phyloP scores from a whole-genome alignment of 192 early-diverging fungal genomes.

The Neocallimastix lanati region DNA sequence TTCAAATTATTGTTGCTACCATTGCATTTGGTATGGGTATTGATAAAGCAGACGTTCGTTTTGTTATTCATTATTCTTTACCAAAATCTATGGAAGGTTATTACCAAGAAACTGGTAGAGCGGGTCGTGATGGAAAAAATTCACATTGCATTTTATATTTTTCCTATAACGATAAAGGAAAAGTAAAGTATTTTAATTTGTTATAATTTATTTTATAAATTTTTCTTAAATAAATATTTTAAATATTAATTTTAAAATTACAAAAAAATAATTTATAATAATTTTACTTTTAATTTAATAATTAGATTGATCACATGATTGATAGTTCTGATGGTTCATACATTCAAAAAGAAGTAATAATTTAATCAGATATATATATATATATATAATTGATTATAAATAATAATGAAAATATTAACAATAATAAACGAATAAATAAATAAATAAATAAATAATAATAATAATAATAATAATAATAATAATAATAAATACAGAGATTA shows the following conservation, averaged over 20 bases:
- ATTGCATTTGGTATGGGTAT: slow-evolving; percentile 98
- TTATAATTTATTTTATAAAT: background rate
- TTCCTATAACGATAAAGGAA: slow-evolving; percentile 48
- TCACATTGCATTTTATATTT: slow-evolving; percentile 76
- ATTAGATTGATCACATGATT: slow-evolving; percentile 54
- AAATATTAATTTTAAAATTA: background rate
- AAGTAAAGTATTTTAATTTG: slow-evolving; percentile 10
- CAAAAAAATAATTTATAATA: no score
- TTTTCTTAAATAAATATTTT: background rate
- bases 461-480: background rate
- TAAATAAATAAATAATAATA: no score
- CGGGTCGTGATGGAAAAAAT: slow-evolving; percentile 75
- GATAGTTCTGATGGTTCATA: slow-evolving; percentile 57
- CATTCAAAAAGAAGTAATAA: slow-evolving; percentile 60
- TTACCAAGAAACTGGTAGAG: slow-evolving; percentile 91
- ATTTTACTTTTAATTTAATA: background rate
- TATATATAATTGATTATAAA: no score
- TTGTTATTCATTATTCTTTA: slow-evolving; percentile 80
- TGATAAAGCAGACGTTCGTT: slow-evolving; percentile 89
- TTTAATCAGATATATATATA: no score
- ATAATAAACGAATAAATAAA: no score
- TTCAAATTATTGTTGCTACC: slow-evolving; percentile 81
- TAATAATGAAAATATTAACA: no score
- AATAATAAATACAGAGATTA: slow-evolving; percentile 17
- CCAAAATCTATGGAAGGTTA: slow-evolving; percentile 86